A percentile compares a stretch with the other conserved stretches of the same genome.
phyloP scores from a whole-genome alignment of 768 basidiomycete genomes.

The Russula vinacea region DNA sequence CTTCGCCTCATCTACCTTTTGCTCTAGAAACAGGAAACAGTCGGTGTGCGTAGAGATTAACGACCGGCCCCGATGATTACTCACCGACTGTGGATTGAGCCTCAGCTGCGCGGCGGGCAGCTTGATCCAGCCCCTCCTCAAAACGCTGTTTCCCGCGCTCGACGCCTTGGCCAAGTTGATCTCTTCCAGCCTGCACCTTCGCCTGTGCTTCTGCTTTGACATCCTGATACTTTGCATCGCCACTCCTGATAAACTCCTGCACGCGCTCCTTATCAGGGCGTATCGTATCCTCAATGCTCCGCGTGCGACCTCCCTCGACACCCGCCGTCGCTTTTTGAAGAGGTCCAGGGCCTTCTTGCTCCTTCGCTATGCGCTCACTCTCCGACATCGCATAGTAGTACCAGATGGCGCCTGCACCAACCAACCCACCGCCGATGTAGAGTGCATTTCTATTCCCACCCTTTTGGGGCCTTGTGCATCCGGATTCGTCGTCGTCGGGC shows the following conservation, averaged over 20 bases:
- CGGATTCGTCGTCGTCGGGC: slow-evolving; percentile 1
- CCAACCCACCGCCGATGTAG: slow-evolving; percentile 18
- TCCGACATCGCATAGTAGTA: slow-evolving; percentile 23
- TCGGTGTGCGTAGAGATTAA: background rate
- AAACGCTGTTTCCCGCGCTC: slow-evolving; percentile 19
- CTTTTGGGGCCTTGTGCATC: background rate
- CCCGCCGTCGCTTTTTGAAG: background rate
- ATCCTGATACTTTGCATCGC: slow-evolving; percentile 16
- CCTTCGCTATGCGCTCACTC: background rate
- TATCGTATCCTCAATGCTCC: background rate
- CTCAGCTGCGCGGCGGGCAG: slow-evolving; percentile 2
- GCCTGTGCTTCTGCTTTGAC: slow-evolving; percentile 2
- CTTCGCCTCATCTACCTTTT: slow-evolving; percentile 21
- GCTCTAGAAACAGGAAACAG: background rate
- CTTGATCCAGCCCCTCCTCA: slow-evolving; percentile 14
- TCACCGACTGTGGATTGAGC: slow-evolving; percentile 10
- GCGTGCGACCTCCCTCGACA: background rate
- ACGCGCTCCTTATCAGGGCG: slow-evolving; percentile 2
- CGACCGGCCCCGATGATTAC: background rate
- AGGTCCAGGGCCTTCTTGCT: background rate
- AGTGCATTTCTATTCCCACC: background rate
- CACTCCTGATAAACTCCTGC: slow-evolving; percentile 4
- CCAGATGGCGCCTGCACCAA: slow-evolving; percentile 21
- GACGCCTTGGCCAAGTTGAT: slow-evolving; percentile 3
- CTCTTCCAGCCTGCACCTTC: slow-evolving; percentile 10